Percentiles rank a stretch among this genome's conserved stretches.
phyloP scores from a whole-genome alignment of 2,329 filamentous ascomycete genomes.

The Talaromyces sp. region DNA sequence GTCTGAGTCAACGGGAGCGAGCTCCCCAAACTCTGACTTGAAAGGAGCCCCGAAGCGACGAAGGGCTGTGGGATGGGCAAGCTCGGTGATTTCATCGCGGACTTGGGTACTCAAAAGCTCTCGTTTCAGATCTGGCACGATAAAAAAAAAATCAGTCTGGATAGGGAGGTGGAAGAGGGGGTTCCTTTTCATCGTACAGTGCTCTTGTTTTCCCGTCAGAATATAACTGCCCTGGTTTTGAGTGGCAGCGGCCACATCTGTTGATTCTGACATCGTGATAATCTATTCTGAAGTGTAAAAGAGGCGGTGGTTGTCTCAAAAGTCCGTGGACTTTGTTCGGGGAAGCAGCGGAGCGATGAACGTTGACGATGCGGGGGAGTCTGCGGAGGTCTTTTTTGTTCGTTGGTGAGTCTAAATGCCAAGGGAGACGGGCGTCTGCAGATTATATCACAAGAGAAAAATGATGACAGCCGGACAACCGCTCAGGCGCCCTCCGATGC shows the following conservation, averaged over 20 bases:
- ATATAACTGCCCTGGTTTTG: slow-evolving; percentile 36
- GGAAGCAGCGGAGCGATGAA: not conserved
- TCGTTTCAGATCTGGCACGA: slow-evolving; percentile 74
- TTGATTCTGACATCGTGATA: slow-evolving; percentile 3
- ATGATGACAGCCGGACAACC: not conserved
- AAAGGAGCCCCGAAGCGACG: slow-evolving; percentile 95
- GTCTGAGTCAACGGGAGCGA: slow-evolving; percentile 88
- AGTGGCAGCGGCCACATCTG: not conserved
- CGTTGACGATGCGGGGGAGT: not conserved
- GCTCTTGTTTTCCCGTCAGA: slow-evolving; percentile 94
- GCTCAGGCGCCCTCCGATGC: not conserved
- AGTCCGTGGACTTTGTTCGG: not conserved
- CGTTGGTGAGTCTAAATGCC: not conserved
- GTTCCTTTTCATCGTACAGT: slow-evolving; percentile 59
- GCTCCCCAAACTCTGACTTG: slow-evolving; percentile 84
- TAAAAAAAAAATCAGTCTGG: slow-evolving; percentile 10
- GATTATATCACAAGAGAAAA: not conserved
- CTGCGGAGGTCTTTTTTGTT: not conserved
- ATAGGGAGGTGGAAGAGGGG: not conserved
- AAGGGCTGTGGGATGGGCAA: slow-evolving; percentile 90
- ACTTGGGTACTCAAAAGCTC: slow-evolving; percentile 90
- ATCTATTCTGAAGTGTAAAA: not conserved
- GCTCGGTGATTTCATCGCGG: slow-evolving; percentile 81
- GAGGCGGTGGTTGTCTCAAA: not conserved
- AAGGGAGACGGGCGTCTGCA: not conserved